Conservation (phyloP, 257 asterid species). For the Cordia subcordata region DNA sequence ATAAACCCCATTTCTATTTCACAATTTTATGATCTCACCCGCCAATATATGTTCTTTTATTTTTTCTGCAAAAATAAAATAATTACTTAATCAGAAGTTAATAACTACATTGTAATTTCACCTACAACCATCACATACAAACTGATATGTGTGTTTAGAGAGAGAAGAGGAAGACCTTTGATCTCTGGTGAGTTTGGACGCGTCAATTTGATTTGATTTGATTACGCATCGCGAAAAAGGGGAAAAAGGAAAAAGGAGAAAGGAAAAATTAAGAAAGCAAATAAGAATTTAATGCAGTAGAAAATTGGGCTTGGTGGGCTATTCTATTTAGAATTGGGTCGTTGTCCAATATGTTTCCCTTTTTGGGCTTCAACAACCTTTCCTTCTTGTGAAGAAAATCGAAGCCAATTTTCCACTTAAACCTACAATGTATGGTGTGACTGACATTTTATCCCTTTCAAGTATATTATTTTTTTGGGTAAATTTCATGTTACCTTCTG, state of each 20-base stretch:
- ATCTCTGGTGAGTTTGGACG: not conserved
- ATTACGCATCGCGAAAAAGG: not conserved
- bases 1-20: constrained; percentile 63
- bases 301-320: no score
- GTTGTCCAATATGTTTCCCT: no score
- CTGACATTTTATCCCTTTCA: no score
- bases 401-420: no score
- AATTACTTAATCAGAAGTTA: not conserved
- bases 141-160: not conserved
- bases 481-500: no score
- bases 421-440: no score
- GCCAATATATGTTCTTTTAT: no score
- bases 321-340: no score
- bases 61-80: not conserved
- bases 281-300: no score
- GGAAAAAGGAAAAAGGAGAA: not conserved
- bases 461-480: no score
- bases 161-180: not conserved
- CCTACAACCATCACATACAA: not conserved
- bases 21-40: not conserved
- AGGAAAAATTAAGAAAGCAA: not conserved
- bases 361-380: no score
- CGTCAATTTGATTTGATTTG: not conserved
- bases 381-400: no score
- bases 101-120: not conserved